Evolutionary conservation across 2,329 filamentous ascomycete species (phyloP).

Genomic region (Colletotrichum liaoningense): DNA sequence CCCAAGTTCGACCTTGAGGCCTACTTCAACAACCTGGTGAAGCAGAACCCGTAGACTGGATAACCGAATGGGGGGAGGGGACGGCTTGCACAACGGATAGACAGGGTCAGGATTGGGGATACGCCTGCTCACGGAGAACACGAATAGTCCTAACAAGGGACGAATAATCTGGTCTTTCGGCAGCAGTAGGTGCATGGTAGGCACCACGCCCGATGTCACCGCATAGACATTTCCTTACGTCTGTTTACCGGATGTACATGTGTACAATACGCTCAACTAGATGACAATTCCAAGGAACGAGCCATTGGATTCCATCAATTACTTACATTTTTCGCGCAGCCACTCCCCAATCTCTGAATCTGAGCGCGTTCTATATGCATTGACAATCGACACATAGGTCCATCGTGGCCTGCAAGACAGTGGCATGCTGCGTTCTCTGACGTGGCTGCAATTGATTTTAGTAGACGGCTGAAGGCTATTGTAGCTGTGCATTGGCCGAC

Average conservation of each 20-base stretch:
- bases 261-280: slow-evolving; percentile 66
- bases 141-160: slow-evolving; percentile 22
- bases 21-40: slow-evolving; percentile 74
- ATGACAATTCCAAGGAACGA: slow-evolving; percentile 45
- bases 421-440: neutral
- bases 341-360: neutral
- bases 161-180: slow-evolving; percentile 34
- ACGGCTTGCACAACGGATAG: slow-evolving; percentile 44
- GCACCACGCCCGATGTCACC: slow-evolving; percentile 54
- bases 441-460: neutral
- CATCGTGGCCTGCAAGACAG: neutral
- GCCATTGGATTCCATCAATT: slow-evolving; percentile 34
- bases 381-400: neutral
- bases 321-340: slow-evolving; percentile 2
- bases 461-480: neutral
- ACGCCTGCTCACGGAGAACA: slow-evolving; percentile 32
- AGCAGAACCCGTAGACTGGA: slow-evolving; percentile 60
- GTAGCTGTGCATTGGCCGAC: neutral
- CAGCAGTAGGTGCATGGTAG: slow-evolving; percentile 44
- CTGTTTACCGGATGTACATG: slow-evolving; percentile 60
- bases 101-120: slow-evolving; percentile 37
- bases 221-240: slow-evolving; percentile 62
- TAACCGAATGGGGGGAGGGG: slow-evolving; percentile 40
- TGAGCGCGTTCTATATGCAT: neutral
- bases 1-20: slow-evolving; percentile 95